A percentile compares a stretch with the other conserved stretches of the same genome.
Conservation (phyloP, 768 basidiomycete genomes). For the Suillus clintonianus region DNA sequence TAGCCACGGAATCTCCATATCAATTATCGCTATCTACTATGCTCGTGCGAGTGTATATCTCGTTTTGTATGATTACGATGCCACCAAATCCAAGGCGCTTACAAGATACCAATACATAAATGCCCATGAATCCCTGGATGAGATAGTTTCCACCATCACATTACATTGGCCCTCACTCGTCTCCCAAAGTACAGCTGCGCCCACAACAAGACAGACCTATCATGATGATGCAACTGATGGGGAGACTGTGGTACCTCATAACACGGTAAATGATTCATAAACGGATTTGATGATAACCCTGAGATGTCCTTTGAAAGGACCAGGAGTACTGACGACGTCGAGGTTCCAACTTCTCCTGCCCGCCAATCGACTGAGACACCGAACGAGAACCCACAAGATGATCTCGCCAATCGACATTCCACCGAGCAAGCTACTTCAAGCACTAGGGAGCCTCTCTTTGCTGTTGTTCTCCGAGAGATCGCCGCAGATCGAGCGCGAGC, state of each 20-base stretch:
- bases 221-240: not conserved
- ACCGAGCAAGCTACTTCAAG: conserved; percentile 27
- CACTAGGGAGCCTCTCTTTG: conserved; percentile 63
- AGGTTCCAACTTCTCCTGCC: not conserved
- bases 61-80: not conserved
- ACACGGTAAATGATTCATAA: not conserved
- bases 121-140: not conserved
- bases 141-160: not conserved
- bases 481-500: conserved; percentile 51
- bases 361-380: not conserved
- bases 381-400: conserved; percentile 50
- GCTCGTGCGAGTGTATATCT: not conserved
- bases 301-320: not conserved
- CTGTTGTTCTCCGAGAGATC: conserved; percentile 72
- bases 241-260: not conserved
- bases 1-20: not conserved
- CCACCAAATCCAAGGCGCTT: not conserved
- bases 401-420: conserved; percentile 44
- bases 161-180: not conserved
- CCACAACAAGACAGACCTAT: not conserved
- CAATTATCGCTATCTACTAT: not conserved
- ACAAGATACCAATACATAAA: not conserved
- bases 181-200: not conserved
- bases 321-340: not conserved
- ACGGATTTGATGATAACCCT: not conserved